These are phyloP conservation scores for Rhynchospora breviuscula DNA, from an alignment of 176 grass and related monocot species.

Conservation along the genomic window DNA sequence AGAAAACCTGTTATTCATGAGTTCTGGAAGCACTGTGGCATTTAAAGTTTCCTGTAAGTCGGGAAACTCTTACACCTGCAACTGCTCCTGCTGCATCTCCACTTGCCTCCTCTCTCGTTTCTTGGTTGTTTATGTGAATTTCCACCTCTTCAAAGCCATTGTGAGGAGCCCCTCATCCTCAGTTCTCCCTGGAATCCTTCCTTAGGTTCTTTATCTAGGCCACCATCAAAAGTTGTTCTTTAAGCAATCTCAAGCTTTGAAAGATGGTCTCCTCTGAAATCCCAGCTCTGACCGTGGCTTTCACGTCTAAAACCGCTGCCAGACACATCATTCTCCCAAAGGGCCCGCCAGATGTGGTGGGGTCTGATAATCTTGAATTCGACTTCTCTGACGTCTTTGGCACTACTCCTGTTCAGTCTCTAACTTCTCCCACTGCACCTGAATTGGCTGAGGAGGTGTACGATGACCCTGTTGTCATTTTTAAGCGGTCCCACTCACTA, in stretches of 20 bases:
- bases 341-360: slow-evolving; percentile 66
- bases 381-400: slow-evolving; percentile 98
- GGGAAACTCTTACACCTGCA: slow-evolving; percentile 63
- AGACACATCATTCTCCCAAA: slow-evolving; percentile 72
- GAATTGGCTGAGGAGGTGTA: slow-evolving; percentile 62
- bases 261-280: slow-evolving; percentile 84
- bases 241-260: slow-evolving; percentile 21
- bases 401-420: slow-evolving; percentile 53
- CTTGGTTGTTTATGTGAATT: slow-evolving; percentile 68
- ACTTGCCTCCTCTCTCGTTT: slow-evolving; percentile 68
- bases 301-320: slow-evolving; percentile 43
- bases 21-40: slow-evolving; percentile 77
- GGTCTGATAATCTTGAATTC: slow-evolving; percentile 75
- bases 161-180: slow-evolving; percentile 91
- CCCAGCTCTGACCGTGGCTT: slow-evolving; percentile 33
- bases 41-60: slow-evolving; percentile 86
- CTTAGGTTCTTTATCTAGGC: slow-evolving; percentile 26
- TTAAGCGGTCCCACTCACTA: slow-evolving; percentile 86
- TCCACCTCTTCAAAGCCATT: slow-evolving; percentile 97
- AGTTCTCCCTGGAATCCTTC: slow-evolving; percentile 40
- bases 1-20: slow-evolving; percentile 97
- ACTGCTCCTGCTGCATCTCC: slow-evolving; percentile 25
- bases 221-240: neutral
- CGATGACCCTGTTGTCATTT: slow-evolving; percentile 67
- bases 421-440: slow-evolving; percentile 29